These are phyloP conservation scores for Aspergillus leporis DNA, from an alignment of 495 filamentous ascomycete genomes.

Conservation along the genomic window DNA sequence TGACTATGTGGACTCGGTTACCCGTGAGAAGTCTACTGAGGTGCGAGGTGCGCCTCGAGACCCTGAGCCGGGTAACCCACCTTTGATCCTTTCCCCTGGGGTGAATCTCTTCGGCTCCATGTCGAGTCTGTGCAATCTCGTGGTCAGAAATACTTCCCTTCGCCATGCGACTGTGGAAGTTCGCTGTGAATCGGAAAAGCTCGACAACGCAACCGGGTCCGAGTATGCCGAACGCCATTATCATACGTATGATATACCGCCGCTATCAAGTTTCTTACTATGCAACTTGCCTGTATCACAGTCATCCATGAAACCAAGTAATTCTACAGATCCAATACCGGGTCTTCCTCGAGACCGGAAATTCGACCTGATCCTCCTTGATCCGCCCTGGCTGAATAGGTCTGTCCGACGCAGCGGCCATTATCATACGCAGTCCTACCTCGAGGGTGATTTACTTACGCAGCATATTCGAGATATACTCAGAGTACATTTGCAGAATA, in stretches of 20 bases:
- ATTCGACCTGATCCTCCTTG: constrained; percentile 82
- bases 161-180: constrained; percentile 26
- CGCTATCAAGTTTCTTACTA: constrained; percentile 53
- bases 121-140: constrained; percentile 29
- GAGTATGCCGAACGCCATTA: constrained; percentile 16
- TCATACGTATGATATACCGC: constrained; percentile 49
- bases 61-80: constrained; percentile 16
- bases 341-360: constrained; percentile 28
- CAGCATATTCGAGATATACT: constrained; percentile 32
- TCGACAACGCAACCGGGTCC: neutral
- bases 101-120: constrained; percentile 31
- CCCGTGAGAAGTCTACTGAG: neutral
- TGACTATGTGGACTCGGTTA: neutral
- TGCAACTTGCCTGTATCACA: constrained; percentile 32
- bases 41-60: neutral
- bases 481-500: constrained; percentile 24
- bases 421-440: constrained; percentile 58
- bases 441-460: constrained; percentile 33
- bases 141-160: constrained; percentile 39
- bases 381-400: constrained; percentile 94
- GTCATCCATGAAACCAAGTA: neutral
- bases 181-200: constrained; percentile 9
- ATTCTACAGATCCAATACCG: constrained; percentile 27
- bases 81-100: constrained; percentile 37
- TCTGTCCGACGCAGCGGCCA: constrained; percentile 70